Evolutionary conservation across 345 rosid genomes (phyloP).

Genomic region (Eucalyptus sp.): DNA sequence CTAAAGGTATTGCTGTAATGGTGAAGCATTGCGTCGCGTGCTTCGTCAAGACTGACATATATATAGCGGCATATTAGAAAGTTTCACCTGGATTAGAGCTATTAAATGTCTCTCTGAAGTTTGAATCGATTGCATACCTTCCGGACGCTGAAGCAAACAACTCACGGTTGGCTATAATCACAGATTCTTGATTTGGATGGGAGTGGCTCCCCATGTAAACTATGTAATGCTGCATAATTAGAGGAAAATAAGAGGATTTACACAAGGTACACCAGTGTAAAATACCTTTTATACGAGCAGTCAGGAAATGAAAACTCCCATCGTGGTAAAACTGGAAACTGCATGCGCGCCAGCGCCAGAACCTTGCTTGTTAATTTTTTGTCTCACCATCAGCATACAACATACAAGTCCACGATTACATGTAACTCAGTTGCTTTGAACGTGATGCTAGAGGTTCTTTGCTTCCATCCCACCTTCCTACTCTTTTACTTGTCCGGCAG

Average conservation of each 20-base stretch:
- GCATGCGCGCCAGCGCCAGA: no score
- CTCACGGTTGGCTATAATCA: conserved; percentile 21
- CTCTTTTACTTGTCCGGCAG: not conserved
- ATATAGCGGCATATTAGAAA: not conserved
- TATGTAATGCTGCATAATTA: no score
- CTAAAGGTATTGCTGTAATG: conserved; percentile 35
- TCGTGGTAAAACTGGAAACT: no score
- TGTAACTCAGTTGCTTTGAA: not conserved
- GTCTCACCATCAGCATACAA: not conserved
- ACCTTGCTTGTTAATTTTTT: not conserved
- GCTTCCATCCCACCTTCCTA: not conserved
- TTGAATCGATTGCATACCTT: conserved; percentile 10
- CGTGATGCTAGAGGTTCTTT: not conserved
- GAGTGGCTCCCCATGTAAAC: no score
- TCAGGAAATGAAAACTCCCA: no score
- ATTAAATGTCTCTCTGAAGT: not conserved
- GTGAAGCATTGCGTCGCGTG: conserved; percentile 15
- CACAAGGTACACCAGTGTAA: no score
- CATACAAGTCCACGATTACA: not conserved
- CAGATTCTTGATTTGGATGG: conserved; percentile 13
- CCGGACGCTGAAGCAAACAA: conserved; percentile 27
- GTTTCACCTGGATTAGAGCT: not conserved
- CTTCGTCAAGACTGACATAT: conserved; percentile 13
- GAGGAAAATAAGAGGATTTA: no score
- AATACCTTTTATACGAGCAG: no score